Base-by-base conservation (phyloP, 345 rosid species). In the Pugionium dolabratum region DNA sequence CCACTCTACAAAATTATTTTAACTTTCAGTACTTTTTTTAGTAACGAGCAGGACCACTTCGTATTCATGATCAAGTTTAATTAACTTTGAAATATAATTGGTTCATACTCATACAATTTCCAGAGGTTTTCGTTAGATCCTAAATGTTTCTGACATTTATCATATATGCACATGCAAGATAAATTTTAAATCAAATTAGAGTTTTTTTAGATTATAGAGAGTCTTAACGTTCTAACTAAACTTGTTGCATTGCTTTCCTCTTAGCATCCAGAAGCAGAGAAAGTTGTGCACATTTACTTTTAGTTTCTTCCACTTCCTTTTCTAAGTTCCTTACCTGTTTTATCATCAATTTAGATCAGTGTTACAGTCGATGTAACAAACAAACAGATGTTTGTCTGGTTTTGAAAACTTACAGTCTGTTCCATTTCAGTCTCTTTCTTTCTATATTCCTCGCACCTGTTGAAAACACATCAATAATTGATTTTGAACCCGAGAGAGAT, bases 381-480 rank as follows among this genome's bases (percentile, higher is more conserved):
- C n/a, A n/a, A 66, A 43, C 46, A 44, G 7, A 73, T 35, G 60
- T 58, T 72, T 57, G 26, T 29, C n/a, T n/a, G n/a, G n/a, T n/a
- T n/a, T n/a, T n/a, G n/a, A n/a, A n/a, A n/a, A 67, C 78, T 45
- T 76, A 92, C 98, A 76, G 59, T 64, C 26, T 70, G 59, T 76
- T 77, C 81, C 81, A 86, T 43, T 49, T 87, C 87, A 1, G 27
- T 57, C 76, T 86, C 88, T 71, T 80, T 74, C 80, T 67, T 80
- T 62, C 27, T 32, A 65, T 82, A 71, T 56, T 84, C 87, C 70
- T 90, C 90, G 50, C 96, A 85, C 76, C 98, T 90, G 85, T 65
- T 47, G 29, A 68, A 59, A 40, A 44, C 33, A 75, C 28, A 56
- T n/a, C 32, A 25, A 25, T 26, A 26, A 36, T 6, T n/a, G 46